Percentiles rank a stretch among this genome's conserved stretches.
Evolutionary conservation across 2,329 filamentous ascomycete genomes (phyloP).

Genomic region (Nigrograna mackinnonii): DNA sequence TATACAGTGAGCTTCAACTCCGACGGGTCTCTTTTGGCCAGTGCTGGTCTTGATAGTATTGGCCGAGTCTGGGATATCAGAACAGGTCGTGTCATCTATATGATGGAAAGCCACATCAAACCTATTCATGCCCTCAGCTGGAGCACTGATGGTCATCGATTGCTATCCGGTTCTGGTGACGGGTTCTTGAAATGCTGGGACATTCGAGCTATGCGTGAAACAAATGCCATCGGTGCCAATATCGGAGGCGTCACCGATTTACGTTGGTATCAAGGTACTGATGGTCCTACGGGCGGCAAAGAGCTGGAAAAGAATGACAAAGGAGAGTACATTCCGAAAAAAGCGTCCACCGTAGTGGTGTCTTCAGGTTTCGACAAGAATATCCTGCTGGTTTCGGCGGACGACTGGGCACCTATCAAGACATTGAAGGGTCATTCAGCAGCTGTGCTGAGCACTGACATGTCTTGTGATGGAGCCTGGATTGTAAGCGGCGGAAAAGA

Average conservation of each 20-base stretch:
- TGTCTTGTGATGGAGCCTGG: conserved; percentile 84
- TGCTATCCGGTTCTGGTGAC: conserved; percentile 89
- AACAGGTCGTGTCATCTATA: conserved; percentile 92
- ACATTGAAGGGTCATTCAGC: conserved; percentile 88
- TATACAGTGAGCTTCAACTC: conserved; percentile 88
- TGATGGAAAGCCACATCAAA: conserved; percentile 89
- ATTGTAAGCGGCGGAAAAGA: conserved; percentile 95
- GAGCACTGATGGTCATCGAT: conserved; percentile 87
- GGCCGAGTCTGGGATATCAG: conserved; percentile 94
- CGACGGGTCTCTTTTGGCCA: conserved; percentile 88
- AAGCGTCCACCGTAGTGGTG: conserved; percentile 88
- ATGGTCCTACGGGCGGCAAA: conserved; percentile 69
- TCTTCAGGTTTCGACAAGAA: conserved; percentile 91
- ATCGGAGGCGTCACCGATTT: conserved; percentile 89
- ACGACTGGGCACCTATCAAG: conserved; percentile 92
- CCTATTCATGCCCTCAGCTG: conserved; percentile 94
- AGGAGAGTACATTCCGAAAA: conserved; percentile 70
- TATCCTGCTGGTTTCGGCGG: conserved; percentile 93
- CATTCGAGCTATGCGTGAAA: conserved; percentile 81
- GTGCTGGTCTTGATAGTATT: conserved; percentile 91
- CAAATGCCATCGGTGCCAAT: conserved; percentile 87
- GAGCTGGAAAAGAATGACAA: conserved; percentile 66
- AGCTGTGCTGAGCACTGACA: conserved; percentile 88
- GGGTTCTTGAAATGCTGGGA: conserved; percentile 99
- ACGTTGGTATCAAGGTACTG: conserved; percentile 88